phyloP scores from a whole-genome alignment of 1,139 yeast species.

The Diutina sp. region DNA sequence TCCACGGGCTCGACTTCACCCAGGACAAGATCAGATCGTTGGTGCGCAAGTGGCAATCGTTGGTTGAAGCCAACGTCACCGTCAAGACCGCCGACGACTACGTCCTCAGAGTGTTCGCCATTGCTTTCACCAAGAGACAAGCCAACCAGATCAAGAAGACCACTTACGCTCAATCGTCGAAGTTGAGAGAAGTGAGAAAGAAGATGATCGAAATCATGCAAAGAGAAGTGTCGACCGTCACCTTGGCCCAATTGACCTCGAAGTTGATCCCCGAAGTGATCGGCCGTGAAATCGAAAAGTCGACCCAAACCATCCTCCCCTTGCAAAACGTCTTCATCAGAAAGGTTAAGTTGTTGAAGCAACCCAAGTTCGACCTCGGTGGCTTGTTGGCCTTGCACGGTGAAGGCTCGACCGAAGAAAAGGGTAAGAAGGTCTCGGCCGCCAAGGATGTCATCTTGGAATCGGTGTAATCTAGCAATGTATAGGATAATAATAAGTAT shows the following conservation, averaged over 20 bases:
- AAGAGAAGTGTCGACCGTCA: constrained; percentile 74
- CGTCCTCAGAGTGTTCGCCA: constrained; percentile 78
- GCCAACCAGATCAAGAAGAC: constrained; percentile 86
- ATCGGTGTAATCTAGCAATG: constrained; percentile 9
- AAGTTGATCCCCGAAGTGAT: constrained; percentile 86
- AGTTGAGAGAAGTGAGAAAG: constrained; percentile 75
- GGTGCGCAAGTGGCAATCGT: constrained; percentile 90
- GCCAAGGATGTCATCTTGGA: constrained; percentile 81
- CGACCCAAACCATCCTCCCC: constrained; percentile 76
- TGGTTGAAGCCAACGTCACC: constrained; percentile 84
- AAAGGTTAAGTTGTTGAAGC: constrained; percentile 84
- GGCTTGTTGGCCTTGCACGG: constrained; percentile 84
- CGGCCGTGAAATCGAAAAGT: constrained; percentile 83
- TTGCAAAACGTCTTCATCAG: constrained; percentile 87
- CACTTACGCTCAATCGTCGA: constrained; percentile 82
- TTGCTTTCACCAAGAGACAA: constrained; percentile 88
- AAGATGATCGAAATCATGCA: constrained; percentile 78
- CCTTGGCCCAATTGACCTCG: constrained; percentile 77
- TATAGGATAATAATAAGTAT: constrained; percentile 1
- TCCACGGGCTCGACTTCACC: constrained; percentile 90
- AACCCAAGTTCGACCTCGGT: constrained; percentile 87
- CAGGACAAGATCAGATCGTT: constrained; percentile 82
- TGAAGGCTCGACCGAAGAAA: constrained; percentile 70
- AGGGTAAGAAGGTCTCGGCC: constrained; percentile 77
- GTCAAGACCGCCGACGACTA: constrained; percentile 88